A percentile compares a stretch with the other conserved stretches of the same genome.
phyloP scores from a whole-genome alignment of 345 rosid genomes.

The Rhodamnia argentea region DNA sequence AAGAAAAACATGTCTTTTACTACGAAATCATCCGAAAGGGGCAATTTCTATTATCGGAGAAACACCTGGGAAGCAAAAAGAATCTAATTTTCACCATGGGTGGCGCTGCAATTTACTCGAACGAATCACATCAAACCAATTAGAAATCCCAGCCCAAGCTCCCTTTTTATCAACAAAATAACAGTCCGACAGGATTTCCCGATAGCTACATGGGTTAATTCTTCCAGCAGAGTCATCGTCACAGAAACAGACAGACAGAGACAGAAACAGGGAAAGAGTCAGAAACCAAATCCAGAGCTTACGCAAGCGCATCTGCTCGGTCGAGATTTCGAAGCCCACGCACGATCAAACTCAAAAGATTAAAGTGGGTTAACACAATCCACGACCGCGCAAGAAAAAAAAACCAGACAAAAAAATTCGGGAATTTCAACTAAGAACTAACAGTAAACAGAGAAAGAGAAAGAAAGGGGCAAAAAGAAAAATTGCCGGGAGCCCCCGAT shows the following conservation, averaged over 20 bases:
- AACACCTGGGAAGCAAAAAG: not conserved
- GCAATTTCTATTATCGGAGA: not conserved
- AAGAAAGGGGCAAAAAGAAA: not conserved
- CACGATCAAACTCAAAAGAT: not conserved
- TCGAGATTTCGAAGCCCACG: not conserved
- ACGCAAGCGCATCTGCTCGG: not conserved
- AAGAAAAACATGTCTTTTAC: not conserved
- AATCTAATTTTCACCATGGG: not conserved
- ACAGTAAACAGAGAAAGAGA: not conserved
- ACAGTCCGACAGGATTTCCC: not conserved
- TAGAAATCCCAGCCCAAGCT: not conserved
- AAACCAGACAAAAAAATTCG: not conserved
- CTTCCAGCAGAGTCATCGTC: not conserved
- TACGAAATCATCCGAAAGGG: not conserved
- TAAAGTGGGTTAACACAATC: not conserved
- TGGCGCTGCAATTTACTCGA: not conserved
- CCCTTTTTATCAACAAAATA: not conserved
- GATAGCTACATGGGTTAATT: not conserved
- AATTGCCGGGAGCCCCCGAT: not conserved
- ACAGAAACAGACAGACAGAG: not conserved
- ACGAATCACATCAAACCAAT: not conserved
- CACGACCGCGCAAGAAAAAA: not conserved
- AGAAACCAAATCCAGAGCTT: not conserved
- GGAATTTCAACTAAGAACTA: not conserved
- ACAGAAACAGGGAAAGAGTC: not conserved